A percentile compares a stretch with the other conserved stretches of the same genome.
Evolutionary conservation across 306 rosid genomes (phyloP).

Genomic region (Cyamopsis tetragonoloba): DNA sequence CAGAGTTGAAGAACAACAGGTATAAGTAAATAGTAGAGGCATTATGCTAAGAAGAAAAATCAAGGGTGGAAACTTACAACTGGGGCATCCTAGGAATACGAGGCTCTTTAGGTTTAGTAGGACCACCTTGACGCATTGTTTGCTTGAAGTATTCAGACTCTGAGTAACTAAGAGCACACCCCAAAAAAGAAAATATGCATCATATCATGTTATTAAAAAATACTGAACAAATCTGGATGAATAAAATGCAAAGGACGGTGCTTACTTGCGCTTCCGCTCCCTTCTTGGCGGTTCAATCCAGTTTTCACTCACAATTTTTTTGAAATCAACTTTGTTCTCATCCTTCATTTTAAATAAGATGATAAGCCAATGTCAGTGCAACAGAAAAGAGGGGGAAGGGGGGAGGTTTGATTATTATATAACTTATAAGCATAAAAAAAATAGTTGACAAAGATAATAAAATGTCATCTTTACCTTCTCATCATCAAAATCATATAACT

Average conservation of each 20-base stretch:
- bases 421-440: too few relatives aligned
- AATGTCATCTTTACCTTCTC: slow-evolving; percentile 61
- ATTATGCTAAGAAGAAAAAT: background rate
- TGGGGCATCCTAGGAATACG: slow-evolving; percentile 99
- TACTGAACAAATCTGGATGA: background rate
- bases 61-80: slow-evolving; percentile 58
- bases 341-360: slow-evolving; percentile 48
- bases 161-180: slow-evolving; percentile 58
- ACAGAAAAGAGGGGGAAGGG: background rate
- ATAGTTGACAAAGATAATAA: background rate
- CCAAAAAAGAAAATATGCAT: slow-evolving; percentile 3
- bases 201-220: background rate
- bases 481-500: slow-evolving; percentile 92
- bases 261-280: slow-evolving; percentile 96
- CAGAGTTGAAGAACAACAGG: slow-evolving; percentile 4
- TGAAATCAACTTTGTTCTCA: slow-evolving; percentile 85
- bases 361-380: background rate
- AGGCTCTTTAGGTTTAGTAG: slow-evolving; percentile 89
- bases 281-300: slow-evolving; percentile 98
- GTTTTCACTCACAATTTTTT: slow-evolving; percentile 90
- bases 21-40: background rate
- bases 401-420: background rate
- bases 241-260: background rate
- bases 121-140: slow-evolving; percentile 97
- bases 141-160: slow-evolving; percentile 96